A percentile compares a stretch with the other conserved stretches of the same genome.
Conservation (phyloP, 371 early-diverging fungal genomes). For the Mortierella polycephala region DNA sequence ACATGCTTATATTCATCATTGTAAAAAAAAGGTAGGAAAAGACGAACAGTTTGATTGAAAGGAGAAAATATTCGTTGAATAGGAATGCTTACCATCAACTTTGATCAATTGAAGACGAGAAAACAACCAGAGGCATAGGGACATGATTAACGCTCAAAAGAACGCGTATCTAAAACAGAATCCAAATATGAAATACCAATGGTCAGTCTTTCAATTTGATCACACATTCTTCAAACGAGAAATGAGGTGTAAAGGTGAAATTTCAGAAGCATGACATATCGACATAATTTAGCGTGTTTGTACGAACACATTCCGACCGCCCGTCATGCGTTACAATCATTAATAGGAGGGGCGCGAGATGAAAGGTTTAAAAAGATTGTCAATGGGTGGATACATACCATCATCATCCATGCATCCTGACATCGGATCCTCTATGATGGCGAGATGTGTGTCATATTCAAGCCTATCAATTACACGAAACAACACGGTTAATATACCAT, state of each 20-base stretch:
- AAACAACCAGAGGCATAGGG: no score
- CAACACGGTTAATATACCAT: not conserved
- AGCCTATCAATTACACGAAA: not conserved
- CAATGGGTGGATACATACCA: conserved; percentile 5
- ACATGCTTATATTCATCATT: conserved; percentile 56
- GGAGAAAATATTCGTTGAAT: no score
- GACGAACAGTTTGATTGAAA: not conserved
- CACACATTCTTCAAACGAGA: not conserved
- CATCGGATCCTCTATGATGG: not conserved
- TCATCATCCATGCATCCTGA: not conserved
- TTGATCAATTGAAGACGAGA: not conserved
- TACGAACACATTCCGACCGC: conserved; percentile 59
- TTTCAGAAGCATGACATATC: conserved; percentile 58
- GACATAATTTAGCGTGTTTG: conserved; percentile 53
- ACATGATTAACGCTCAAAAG: no score
- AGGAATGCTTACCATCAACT: conserved; percentile 8
- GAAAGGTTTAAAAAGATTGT: not conserved
- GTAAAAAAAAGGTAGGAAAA: not conserved
- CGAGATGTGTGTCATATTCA: not conserved
- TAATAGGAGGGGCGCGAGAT: conserved; percentile 15
- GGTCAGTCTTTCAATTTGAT: no score
- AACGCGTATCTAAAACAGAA: no score
- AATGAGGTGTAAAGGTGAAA: conserved; percentile 2
- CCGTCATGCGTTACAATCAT: conserved; percentile 59
- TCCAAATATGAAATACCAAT: not conserved